Base-by-base conservation (phyloP, 257 asterid species). In the Datura wrightii region DNA sequence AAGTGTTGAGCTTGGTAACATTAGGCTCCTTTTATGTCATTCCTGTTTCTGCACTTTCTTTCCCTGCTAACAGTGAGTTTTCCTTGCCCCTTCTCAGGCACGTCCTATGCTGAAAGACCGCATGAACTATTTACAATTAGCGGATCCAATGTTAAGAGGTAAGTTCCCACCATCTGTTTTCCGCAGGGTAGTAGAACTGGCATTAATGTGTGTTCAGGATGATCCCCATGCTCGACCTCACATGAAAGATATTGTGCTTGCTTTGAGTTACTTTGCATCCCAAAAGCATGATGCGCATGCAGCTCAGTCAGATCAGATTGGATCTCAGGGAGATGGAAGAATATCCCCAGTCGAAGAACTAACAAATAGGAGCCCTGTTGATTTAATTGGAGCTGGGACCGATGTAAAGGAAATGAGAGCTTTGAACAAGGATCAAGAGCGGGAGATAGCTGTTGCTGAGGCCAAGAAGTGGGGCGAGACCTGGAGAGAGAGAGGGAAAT, bases 381-480 rank as follows among this genome's bases (percentile, higher is more conserved):
- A 34, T 42, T 31, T 34, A 14, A 16, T 24, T 54, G 83, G 86
- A 15, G 39, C 19, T 24, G 76, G 8, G 53, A 70, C n/a, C 59
- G 31, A 56, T 80, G 58, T 62, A 16, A 37, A 76, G 50, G 87
- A 67, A 24, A 79, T 62, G 31, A 56, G 31, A 48, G 8, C 69
- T 72, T 63, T 53, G 44, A 72, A 59, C 82, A 89, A 55, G 55
- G 86, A 79, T 42, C 48, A 48, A 66, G 93, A 90, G 52, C 85
- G 93, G 46, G 87, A 83, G 83, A 80, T 39, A 10, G 94, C 90
- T 5, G 91, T 91, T 81, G 94, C 92, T 34, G 94, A 89, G 83
- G 94, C 94, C 44, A 91, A 86, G 87, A 79, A 84, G 89, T 91
- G 94, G 94, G 92, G 92, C 31, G 88, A 90, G 84, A 83, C 82